Percentiles rank a stretch among this genome's conserved stretches.
phyloP scores from a whole-genome alignment of 129 eudicot species.

The Erigeron canadensis region DNA sequence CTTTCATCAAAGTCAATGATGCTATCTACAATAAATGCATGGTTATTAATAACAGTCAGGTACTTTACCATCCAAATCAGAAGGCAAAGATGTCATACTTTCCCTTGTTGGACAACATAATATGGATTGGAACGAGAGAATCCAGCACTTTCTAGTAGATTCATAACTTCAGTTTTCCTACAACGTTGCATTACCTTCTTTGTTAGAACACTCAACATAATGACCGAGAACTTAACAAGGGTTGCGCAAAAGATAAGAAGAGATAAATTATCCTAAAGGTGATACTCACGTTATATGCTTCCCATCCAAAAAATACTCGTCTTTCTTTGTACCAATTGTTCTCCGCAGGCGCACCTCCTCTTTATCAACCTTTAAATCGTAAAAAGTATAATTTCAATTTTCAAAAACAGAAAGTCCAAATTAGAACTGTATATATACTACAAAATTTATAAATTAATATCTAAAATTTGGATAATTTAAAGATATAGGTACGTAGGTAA shows the following conservation, averaged over 20 bases:
- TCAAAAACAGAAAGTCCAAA: slow-evolving; percentile 12
- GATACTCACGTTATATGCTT: slow-evolving; percentile 92
- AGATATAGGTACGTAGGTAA: no score
- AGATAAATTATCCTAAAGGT: background rate
- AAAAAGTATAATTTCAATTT: slow-evolving; percentile 1
- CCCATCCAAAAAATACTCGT: slow-evolving; percentile 97
- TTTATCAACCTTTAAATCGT: slow-evolving; percentile 77
- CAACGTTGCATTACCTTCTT: slow-evolving; percentile 28
- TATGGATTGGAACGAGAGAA: slow-evolving; percentile 99
- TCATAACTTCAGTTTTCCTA: slow-evolving; percentile 98
- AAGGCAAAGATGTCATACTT: slow-evolving; percentile 43
- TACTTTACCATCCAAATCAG: slow-evolving; percentile 14
- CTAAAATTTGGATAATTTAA: slow-evolving; percentile 6
- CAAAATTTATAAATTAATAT: slow-evolving; percentile 4
- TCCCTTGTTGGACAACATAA: slow-evolving; percentile 98
- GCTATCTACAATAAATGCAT: slow-evolving; percentile 57
- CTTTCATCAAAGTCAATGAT: slow-evolving; percentile 92
- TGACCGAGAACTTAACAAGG: background rate
- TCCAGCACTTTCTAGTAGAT: slow-evolving; percentile 97
- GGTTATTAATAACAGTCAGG: slow-evolving; percentile 9
- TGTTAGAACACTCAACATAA: slow-evolving; percentile 11
- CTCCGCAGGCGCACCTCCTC: slow-evolving; percentile 96
- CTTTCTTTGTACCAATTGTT: slow-evolving; percentile 87
- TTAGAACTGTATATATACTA: slow-evolving; percentile 2
- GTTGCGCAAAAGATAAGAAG: background rate